Percentiles rank a stretch among this genome's conserved stretches.
These are phyloP conservation scores for Polyporus tsugae DNA, from an alignment of 1,284 basidiomycete genomes.

Conservation along the genomic window DNA sequence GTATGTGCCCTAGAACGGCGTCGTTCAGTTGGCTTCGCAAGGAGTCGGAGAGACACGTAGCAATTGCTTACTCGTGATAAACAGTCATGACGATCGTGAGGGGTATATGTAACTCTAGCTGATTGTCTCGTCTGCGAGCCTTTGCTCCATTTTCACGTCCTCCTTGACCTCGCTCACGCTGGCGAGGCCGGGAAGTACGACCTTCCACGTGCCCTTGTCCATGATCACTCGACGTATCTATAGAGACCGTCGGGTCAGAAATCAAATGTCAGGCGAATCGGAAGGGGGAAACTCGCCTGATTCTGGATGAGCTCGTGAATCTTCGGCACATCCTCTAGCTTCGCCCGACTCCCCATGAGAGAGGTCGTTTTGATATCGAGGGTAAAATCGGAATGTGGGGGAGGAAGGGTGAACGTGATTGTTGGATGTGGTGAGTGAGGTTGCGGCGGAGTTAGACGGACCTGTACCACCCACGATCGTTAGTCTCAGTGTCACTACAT, in stretches of 20 bases:
- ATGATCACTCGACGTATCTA: conserved; percentile 54
- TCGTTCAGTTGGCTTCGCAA: not conserved
- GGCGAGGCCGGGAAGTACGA: conserved; percentile 71
- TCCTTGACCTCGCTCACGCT: conserved; percentile 53
- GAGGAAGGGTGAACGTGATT: conserved; percentile 67
- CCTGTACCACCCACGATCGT: conserved; percentile 33
- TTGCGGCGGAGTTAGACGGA: conserved; percentile 45
- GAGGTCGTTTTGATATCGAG: conserved; percentile 79
- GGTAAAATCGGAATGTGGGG: conserved; percentile 50
- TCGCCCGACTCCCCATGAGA: conserved; percentile 83
- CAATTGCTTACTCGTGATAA: conserved; percentile 5
- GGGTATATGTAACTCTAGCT: conserved; percentile 7
- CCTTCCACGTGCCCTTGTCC: conserved; percentile 71
- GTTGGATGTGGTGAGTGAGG: conserved; percentile 47
- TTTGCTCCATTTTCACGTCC: conserved; percentile 50
- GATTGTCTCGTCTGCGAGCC: conserved; percentile 16
- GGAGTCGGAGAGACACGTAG: not conserved
- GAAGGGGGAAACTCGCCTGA: conserved; percentile 60
- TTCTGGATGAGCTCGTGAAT: conserved; percentile 83
- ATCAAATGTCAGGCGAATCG: conserved; percentile 29
- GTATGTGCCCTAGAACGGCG: conserved; percentile 15
- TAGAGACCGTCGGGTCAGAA: conserved; percentile 12
- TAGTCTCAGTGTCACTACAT: not conserved
- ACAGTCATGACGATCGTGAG: conserved; percentile 20
- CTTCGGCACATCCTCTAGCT: conserved; percentile 85